These are phyloP conservation scores for Phytophthora syringae DNA, from an alignment of 352 stramenopile species.

Conservation along the genomic window DNA sequence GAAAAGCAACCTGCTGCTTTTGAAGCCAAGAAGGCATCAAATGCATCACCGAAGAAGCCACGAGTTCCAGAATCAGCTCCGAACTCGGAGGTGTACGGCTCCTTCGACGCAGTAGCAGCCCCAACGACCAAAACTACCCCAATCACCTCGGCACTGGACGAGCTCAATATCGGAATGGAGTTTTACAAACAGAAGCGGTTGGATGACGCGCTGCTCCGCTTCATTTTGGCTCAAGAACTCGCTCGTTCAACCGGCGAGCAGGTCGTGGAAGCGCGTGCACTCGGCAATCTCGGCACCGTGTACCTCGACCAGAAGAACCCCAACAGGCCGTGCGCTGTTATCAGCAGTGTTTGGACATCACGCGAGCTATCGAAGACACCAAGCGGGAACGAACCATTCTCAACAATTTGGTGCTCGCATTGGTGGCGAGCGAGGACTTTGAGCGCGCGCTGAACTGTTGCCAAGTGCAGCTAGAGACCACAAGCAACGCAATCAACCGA, in stretches of 20 bases:
- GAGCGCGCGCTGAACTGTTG: conserved; percentile 64
- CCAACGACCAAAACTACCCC: conserved; percentile 16
- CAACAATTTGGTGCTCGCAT: conserved; percentile 83
- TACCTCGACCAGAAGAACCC: conserved; percentile 76
- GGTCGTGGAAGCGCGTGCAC: conserved; percentile 74
- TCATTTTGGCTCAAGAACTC: conserved; percentile 68
- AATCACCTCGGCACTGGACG: conserved; percentile 57
- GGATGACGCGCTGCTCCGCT: conserved; percentile 67
- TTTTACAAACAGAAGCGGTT: conserved; percentile 76
- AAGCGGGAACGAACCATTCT: conserved; percentile 86
- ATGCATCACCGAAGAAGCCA: neutral
- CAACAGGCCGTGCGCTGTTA: conserved; percentile 78
- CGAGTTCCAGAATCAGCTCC: conserved; percentile 6
- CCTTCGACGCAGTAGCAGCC: conserved; percentile 19
- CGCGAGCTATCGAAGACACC: conserved; percentile 67
- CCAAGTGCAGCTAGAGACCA: conserved; percentile 74
- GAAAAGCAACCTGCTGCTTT: neutral
- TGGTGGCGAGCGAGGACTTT: conserved; percentile 70
- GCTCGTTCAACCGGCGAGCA: conserved; percentile 50
- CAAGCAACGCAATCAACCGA: conserved; percentile 70
- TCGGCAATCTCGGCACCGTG: conserved; percentile 82
- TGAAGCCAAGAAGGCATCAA: neutral
- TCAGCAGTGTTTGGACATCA: conserved; percentile 79
- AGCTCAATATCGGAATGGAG: conserved; percentile 79
- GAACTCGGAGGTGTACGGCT: conserved; percentile 36